Percentiles rank a stretch among this genome's conserved stretches.
Evolutionary conservation across 2,329 filamentous ascomycete species (phyloP).

Genomic region (Fusarium pseudonygamai): DNA sequence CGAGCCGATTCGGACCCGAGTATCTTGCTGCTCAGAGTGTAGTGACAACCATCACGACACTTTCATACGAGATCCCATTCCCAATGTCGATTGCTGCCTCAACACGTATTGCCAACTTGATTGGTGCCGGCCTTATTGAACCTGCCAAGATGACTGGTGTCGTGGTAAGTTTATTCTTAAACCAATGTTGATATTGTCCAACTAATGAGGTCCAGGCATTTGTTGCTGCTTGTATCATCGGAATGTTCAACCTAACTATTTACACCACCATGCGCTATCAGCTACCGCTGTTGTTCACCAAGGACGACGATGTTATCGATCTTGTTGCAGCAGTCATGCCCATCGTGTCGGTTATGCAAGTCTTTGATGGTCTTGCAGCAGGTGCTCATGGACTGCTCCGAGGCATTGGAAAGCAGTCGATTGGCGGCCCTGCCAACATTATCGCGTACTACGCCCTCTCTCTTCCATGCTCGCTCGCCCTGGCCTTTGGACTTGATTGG

Average conservation of each 20-base stretch:
- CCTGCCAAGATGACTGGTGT: conserved; percentile 83
- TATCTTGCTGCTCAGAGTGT: conserved; percentile 90
- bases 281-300: conserved; percentile 83
- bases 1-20: conserved; percentile 80
- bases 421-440: conserved; percentile 89
- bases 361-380: conserved; percentile 84
- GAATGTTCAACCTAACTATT: conserved; percentile 79
- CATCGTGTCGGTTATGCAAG: conserved; percentile 86
- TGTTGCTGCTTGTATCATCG: conserved; percentile 73
- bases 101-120: conserved; percentile 90
- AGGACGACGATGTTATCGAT: conserved; percentile 73
- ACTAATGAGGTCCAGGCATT: conserved; percentile 58
- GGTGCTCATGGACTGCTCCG: conserved; percentile 86
- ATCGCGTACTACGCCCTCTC: conserved; percentile 88
- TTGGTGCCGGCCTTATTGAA: conserved; percentile 83
- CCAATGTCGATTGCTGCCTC: conserved; percentile 88
- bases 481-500: conserved; percentile 81
- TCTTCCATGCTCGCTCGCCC: conserved; percentile 82
- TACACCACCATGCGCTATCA: conserved; percentile 74
- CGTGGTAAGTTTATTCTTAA: conserved; percentile 63
- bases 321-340: conserved; percentile 78
- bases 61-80: conserved; percentile 93
- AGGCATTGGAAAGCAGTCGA: conserved; percentile 86
- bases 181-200: too few species aligned
- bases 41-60: conserved; percentile 77